phyloP scores from a whole-genome alignment of 1,284 basidiomycete genomes.

The Omphalotus olearius region DNA sequence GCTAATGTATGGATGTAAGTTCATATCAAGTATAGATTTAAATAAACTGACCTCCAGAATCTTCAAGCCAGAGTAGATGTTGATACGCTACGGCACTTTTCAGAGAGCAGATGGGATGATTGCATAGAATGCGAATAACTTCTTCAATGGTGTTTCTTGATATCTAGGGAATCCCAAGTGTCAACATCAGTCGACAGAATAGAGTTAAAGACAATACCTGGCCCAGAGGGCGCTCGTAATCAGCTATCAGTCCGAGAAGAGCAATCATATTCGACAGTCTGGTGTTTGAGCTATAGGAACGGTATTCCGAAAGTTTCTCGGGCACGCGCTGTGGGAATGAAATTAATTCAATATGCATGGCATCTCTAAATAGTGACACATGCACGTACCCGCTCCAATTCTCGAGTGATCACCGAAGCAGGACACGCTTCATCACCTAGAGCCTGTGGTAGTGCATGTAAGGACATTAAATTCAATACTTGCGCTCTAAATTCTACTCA shows the following conservation, averaged over 20 bases:
- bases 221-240: too few relatives aligned
- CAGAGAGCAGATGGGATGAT: conserved; percentile 30
- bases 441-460: conserved; percentile 28
- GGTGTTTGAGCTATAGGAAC: background rate
- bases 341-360: background rate
- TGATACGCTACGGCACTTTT: conserved; percentile 47
- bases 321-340: background rate
- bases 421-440: conserved; percentile 13
- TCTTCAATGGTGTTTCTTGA: background rate
- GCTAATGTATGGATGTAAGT: conserved; percentile 23
- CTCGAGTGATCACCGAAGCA: conserved; percentile 11
- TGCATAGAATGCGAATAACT: conserved; percentile 30
- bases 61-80: conserved; percentile 48
- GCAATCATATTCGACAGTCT: background rate
- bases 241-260: conserved; percentile 1
- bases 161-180: too few relatives aligned
- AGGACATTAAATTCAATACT: conserved; percentile 36
- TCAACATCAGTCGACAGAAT: too few relatives aligned
- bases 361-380: background rate
- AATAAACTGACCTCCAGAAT: conserved; percentile 30
- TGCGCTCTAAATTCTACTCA: conserved; percentile 31
- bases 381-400: conserved; percentile 7
- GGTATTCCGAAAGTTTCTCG: too few relatives aligned
- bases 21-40: too few relatives aligned
- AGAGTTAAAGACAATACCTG: too few relatives aligned